These are phyloP conservation scores for Pichia paraexigua DNA, from an alignment of 805 yeast genomes.

Conservation along the genomic window DNA sequence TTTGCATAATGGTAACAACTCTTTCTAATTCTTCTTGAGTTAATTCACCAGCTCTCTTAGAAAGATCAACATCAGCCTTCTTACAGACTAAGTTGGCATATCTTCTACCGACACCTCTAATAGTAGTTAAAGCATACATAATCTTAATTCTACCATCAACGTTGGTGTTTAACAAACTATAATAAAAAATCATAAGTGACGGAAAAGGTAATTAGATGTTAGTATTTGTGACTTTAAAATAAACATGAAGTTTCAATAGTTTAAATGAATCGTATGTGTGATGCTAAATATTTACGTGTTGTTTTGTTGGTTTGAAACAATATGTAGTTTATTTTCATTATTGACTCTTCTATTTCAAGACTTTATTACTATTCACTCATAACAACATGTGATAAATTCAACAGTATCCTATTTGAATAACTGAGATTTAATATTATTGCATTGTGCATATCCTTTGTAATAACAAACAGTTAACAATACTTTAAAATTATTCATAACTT, in stretches of 20 bases:
- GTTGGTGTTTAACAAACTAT: constrained; percentile 98
- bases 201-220: background rate
- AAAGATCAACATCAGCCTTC: constrained; percentile 98
- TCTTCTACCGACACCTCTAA: constrained; percentile 99
- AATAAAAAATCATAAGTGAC: constrained; percentile 11
- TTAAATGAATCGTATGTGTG: too few species aligned
- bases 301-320: too few species aligned
- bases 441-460: too few species aligned
- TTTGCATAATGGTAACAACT: constrained; percentile 99
- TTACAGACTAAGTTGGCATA: constrained; percentile 99
- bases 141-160: constrained; percentile 99
- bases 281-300: too few species aligned
- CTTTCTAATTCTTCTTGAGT: constrained; percentile 99
- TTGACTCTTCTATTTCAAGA: too few species aligned
- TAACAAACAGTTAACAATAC: too few species aligned
- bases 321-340: too few species aligned
- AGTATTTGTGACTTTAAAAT: background rate
- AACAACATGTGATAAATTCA: too few species aligned
- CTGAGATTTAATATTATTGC: too few species aligned
- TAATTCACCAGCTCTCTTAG: constrained; percentile 99
- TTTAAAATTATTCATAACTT: background rate
- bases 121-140: constrained; percentile 99
- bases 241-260: too few species aligned
- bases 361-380: too few species aligned
- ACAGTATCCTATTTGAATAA: too few species aligned